phyloP scores from a whole-genome alignment of 2,329 filamentous ascomycete species.

The Beauveria australis region DNA sequence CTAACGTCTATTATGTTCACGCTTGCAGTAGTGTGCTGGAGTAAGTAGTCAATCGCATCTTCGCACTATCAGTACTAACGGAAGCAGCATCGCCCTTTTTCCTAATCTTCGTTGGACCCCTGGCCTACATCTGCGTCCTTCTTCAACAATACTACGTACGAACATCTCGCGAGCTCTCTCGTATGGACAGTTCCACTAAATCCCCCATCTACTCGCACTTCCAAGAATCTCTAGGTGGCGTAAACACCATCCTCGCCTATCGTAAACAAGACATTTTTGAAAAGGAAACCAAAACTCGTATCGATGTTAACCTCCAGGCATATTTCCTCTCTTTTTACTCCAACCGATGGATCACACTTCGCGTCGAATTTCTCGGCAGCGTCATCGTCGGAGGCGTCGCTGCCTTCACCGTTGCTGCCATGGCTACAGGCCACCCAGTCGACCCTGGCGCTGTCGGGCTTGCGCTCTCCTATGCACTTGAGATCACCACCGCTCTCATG shows the following conservation, averaged over 20 bases:
- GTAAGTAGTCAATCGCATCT: slow-evolving; percentile 60
- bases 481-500: slow-evolving; percentile 87
- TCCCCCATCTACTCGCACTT: slow-evolving; percentile 92
- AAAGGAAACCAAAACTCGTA: slow-evolving; percentile 83
- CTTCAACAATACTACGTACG: slow-evolving; percentile 89
- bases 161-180: slow-evolving; percentile 83
- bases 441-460: slow-evolving; percentile 70
- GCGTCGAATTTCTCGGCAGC: slow-evolving; percentile 82
- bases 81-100: slow-evolving; percentile 68
- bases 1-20: slow-evolving; percentile 16
- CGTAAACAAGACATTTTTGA: slow-evolving; percentile 72
- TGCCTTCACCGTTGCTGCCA: slow-evolving; percentile 66
- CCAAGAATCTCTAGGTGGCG: slow-evolving; percentile 80
- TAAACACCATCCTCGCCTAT: slow-evolving; percentile 85
- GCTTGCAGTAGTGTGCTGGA: slow-evolving; percentile 80
- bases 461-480: slow-evolving; percentile 83
- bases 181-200: slow-evolving; percentile 78
- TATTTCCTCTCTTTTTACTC: slow-evolving; percentile 87
- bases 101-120: slow-evolving; percentile 59
- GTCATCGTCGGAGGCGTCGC: slow-evolving; percentile 78
- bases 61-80: slow-evolving; percentile 74
- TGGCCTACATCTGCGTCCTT: slow-evolving; percentile 69
- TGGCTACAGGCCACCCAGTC: slow-evolving; percentile 55
- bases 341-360: slow-evolving; percentile 79
- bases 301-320: slow-evolving; percentile 79